A percentile compares a stretch with the other conserved stretches of the same genome.
These are phyloP conservation scores for Malus sieversii DNA, from an alignment of 306 rosid species.

Conservation along the genomic window DNA sequence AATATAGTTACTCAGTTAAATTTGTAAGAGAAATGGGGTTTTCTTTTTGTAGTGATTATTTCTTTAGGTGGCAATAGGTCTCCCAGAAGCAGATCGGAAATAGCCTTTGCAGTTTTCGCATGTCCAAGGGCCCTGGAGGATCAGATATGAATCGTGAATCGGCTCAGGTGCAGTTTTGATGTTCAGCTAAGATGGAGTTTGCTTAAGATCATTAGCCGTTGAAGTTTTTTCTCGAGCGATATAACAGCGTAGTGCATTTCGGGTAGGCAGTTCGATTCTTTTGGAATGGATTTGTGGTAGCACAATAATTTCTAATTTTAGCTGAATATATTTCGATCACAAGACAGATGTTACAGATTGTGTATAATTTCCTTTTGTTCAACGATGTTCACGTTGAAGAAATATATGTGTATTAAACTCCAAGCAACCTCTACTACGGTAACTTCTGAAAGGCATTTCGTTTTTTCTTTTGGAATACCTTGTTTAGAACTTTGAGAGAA, in stretches of 20 bases:
- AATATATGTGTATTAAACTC: too few relatives aligned
- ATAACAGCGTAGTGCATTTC: slow-evolving; percentile 22
- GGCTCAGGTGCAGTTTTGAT: slow-evolving; percentile 52
- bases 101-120: slow-evolving; percentile 22
- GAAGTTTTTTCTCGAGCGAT: slow-evolving; percentile 26
- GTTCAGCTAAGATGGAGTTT: slow-evolving; percentile 42
- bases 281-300: slow-evolving; percentile 35
- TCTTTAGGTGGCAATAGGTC: slow-evolving; percentile 34
- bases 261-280: slow-evolving; percentile 41
- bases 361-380: not conserved
- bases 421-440: too few relatives aligned
- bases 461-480: too few relatives aligned
- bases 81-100: slow-evolving; percentile 26
- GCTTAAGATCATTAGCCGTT: slow-evolving; percentile 18
- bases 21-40: slow-evolving; percentile 34
- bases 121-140: slow-evolving; percentile 28
- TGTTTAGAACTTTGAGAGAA: too few relatives aligned
- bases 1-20: slow-evolving; percentile 28
- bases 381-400: too few relatives aligned
- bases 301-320: slow-evolving; percentile 30
- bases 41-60: slow-evolving; percentile 40
- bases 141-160: slow-evolving; percentile 27
- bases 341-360: slow-evolving; percentile 15
- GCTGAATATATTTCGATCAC: slow-evolving; percentile 13
- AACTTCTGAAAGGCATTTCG: too few relatives aligned